Evolutionary conservation across 148 eudicot species (phyloP).

Genomic region (Camellia japonica): DNA sequence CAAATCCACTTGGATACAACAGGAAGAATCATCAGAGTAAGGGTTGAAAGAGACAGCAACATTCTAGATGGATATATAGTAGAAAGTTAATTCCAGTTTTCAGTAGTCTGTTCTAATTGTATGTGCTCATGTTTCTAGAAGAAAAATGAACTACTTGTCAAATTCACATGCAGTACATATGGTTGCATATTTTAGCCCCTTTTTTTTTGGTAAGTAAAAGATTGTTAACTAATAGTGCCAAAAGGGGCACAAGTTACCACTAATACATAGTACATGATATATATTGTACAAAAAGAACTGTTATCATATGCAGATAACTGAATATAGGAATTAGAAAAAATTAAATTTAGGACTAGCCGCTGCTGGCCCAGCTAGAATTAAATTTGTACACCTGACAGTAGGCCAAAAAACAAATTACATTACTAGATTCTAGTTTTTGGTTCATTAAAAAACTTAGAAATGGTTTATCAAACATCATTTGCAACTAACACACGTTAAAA

Average conservation of each 20-base stretch:
- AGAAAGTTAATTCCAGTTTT: too few relatives aligned
- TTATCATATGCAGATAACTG: too few relatives aligned
- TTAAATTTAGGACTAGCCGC: not conserved
- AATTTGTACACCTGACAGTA: not conserved
- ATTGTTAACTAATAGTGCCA: not conserved
- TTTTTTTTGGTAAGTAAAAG: not conserved
- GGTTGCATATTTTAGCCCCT: not conserved
- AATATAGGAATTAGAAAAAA: not conserved
- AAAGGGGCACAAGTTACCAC: not conserved
- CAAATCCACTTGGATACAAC: not conserved
- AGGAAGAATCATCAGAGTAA: too few relatives aligned
- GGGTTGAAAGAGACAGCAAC: not conserved
- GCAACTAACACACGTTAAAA: not conserved
- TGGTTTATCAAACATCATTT: not conserved
- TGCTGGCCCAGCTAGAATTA: not conserved
- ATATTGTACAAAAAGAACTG: too few relatives aligned
- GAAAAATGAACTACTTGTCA: not conserved
- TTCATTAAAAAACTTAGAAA: not conserved
- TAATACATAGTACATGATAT: not conserved
- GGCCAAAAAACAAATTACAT: not conserved
- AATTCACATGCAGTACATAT: not conserved
- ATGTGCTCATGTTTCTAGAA: not conserved
- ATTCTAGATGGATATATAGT: not conserved
- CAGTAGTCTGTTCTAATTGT: not conserved
- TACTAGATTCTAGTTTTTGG: not conserved